Conservation (phyloP, 2,329 filamentous ascomycete species). For the Thermothelomyces thermophilus region DNA sequence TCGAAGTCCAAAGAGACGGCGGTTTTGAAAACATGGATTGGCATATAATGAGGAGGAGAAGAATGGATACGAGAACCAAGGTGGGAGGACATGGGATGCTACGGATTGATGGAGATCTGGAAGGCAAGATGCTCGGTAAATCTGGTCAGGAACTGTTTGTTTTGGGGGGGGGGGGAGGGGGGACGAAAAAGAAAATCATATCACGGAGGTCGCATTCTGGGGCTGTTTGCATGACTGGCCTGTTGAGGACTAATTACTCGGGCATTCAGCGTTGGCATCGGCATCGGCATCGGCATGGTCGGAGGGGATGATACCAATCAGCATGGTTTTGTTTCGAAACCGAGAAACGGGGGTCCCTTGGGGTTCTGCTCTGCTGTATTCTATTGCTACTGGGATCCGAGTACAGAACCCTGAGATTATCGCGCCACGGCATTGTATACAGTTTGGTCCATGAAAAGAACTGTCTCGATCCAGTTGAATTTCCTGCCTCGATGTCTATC, state of each 20-base stretch:
- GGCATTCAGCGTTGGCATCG: not conserved
- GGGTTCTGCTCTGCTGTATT: not conserved
- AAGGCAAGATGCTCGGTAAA: not conserved
- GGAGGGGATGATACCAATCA: not conserved
- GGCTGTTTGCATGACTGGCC: not conserved
- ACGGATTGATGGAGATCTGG: not conserved
- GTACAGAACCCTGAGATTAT: not conserved
- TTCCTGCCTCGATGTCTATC: no score
- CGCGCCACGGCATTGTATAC: no score
- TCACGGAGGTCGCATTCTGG: not conserved
- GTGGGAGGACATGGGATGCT: not conserved
- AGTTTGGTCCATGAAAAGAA: no score
- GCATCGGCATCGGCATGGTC: not conserved
- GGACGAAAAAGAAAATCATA: not conserved
- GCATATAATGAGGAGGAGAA: not conserved
- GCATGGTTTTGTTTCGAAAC: not conserved
- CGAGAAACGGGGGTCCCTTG: not conserved
- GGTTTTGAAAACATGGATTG: not conserved
- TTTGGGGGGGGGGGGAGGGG: no score
- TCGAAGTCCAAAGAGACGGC: not conserved
- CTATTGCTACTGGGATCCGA: no score
- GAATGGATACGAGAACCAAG: no score
- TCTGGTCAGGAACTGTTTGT: not conserved
- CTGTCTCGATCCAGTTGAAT: no score
- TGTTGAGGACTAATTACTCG: not conserved